Conservation (phyloP, 2,329 filamentous ascomycete species). For the Huntiella bhutanensis region DNA sequence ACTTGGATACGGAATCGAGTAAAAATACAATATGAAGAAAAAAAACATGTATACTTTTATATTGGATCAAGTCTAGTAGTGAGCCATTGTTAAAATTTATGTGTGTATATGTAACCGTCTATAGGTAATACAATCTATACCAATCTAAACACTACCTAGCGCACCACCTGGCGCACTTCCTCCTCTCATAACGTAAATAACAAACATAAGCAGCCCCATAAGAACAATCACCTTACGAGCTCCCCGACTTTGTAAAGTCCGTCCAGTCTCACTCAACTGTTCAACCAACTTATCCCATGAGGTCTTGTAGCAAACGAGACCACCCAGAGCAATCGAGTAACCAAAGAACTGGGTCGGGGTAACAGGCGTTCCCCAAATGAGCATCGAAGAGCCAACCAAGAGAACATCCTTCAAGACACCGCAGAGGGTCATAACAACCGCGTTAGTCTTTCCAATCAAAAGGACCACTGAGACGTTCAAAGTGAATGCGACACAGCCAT, state of each 20-base stretch:
- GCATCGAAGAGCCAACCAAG: constrained; percentile 59
- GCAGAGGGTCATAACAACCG: constrained; percentile 68
- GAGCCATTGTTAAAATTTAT: too few species aligned
- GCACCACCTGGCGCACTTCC: too few species aligned
- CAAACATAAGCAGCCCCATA: neutral
- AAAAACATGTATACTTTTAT: neutral
- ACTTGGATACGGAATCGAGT: neutral
- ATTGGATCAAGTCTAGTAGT: too few species aligned
- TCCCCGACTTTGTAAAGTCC: constrained; percentile 21
- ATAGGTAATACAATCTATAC: neutral
- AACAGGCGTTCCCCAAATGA: constrained; percentile 63
- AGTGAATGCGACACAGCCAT: constrained; percentile 60
- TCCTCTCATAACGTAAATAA: constrained; percentile 5
- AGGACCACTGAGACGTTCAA: constrained; percentile 77
- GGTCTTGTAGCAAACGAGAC: constrained; percentile 66
- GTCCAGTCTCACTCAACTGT: constrained; percentile 44
- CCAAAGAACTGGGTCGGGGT: constrained; percentile 63
- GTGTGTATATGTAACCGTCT: neutral
- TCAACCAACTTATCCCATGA: constrained; percentile 58
- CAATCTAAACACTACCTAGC: too few species aligned
- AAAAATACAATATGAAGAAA: constrained; percentile 1
- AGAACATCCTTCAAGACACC: constrained; percentile 80
- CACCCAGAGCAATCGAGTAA: constrained; percentile 60
- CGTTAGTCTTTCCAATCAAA: constrained; percentile 74
- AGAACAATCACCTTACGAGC: constrained; percentile 7